Percentiles rank a stretch among this genome's conserved stretches.
These are phyloP conservation scores for Fremontodendron californicum DNA, from an alignment of 345 rosid genomes.

Conservation along the genomic window DNA sequence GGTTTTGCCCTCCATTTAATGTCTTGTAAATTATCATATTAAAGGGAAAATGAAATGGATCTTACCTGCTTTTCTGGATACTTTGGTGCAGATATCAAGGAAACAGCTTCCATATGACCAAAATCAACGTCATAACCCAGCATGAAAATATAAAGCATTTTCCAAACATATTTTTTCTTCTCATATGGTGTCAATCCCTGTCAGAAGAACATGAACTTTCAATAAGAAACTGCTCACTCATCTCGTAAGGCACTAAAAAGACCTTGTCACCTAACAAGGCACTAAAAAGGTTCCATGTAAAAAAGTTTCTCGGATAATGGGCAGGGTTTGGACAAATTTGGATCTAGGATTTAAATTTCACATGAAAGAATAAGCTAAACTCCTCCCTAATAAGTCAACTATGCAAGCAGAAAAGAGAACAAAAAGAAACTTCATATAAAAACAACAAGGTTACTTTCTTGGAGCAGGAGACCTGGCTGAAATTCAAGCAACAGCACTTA, in stretches of 20 bases:
- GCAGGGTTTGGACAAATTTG: not conserved
- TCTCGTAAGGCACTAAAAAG: not conserved
- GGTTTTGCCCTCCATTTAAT: not conserved
- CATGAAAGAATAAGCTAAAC: not conserved
- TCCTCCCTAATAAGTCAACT: not conserved
- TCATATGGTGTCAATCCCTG: slow-evolving; percentile 94
- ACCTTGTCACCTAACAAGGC: slow-evolving; percentile 1
- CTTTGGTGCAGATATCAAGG: slow-evolving; percentile 98
- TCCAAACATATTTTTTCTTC: slow-evolving; percentile 99
- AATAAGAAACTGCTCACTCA: not conserved
- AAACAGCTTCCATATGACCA: slow-evolving; percentile 99
- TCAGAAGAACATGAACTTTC: slow-evolving; percentile 16
- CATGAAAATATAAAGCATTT: slow-evolving; percentile 96
- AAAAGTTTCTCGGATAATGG: not conserved
- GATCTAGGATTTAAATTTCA: not conserved
- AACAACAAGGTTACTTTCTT: not conserved
- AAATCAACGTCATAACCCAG: slow-evolving; percentile 98
- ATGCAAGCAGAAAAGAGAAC: not conserved
- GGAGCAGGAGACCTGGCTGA: not conserved
- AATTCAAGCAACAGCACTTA: not conserved
- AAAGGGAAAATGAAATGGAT: slow-evolving; percentile 13
- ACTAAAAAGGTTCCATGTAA: not conserved
- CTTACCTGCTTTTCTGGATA: slow-evolving; percentile 97
- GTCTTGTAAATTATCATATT: not conserved
- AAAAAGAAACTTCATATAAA: too few species aligned